phyloP scores from a whole-genome alignment of 1,284 basidiomycete genomes.

The Takashimella tepidaria region DNA sequence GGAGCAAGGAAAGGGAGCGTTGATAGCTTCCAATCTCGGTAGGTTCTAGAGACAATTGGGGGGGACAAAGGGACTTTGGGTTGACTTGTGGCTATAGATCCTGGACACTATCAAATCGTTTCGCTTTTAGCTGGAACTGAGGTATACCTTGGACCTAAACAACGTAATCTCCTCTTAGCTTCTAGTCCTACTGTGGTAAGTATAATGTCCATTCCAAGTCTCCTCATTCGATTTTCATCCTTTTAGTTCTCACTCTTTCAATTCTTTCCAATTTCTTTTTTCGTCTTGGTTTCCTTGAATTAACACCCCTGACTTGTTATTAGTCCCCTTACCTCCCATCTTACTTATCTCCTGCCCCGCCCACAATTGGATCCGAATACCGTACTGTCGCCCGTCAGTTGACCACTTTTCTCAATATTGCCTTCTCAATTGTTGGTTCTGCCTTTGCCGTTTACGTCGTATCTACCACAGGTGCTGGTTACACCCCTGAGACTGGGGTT shows the following conservation, averaged over 20 bases:
- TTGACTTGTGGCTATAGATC: constrained; percentile 17
- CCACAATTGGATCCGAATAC: constrained; percentile 31
- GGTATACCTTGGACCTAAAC: constrained; percentile 31
- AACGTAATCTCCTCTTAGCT: constrained; percentile 18
- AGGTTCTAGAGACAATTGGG: neutral
- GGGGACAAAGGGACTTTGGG: too few relatives aligned
- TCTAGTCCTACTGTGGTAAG: constrained; percentile 2
- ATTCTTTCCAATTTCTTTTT: neutral
- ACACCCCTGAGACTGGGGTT: constrained; percentile 22
- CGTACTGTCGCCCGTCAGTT: constrained; percentile 25
- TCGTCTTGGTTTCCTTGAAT: constrained; percentile 4
- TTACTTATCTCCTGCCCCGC: constrained; percentile 27
- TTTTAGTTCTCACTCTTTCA: neutral
- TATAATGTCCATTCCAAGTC: neutral
- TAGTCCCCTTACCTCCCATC: constrained; percentile 36
- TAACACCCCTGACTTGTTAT: neutral
- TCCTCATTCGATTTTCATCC: too few relatives aligned
- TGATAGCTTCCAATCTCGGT: constrained; percentile 16
- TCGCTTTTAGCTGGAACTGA: constrained; percentile 36
- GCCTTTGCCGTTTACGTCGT: constrained; percentile 37
- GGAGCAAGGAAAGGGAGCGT: neutral
- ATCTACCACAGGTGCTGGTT: constrained; percentile 30
- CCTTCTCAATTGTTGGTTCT: constrained; percentile 39
- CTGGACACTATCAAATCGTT: constrained; percentile 24
- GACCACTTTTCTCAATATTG: constrained; percentile 36